Base-by-base conservation (phyloP, 1,139 yeast species). In the Candida pseudoviswanathii region DNA sequence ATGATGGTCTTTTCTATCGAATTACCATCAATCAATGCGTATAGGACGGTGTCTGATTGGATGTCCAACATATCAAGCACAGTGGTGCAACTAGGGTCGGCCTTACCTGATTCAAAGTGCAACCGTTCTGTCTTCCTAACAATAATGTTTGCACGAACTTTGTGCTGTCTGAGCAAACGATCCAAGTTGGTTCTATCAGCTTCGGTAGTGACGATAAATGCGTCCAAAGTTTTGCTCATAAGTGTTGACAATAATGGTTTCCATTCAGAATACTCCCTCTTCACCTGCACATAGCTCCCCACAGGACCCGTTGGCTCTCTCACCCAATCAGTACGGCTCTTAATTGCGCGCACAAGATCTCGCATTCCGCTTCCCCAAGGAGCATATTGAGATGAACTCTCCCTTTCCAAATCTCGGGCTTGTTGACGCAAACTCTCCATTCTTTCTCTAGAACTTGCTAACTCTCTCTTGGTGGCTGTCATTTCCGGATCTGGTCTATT, bases 301-400 rank as follows among this genome's bases (percentile, higher is more conserved):
- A 92, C 52, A 0, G 99, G 99, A 0, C 99, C 99, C n/a, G 88
- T 65, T 0, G 96, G 96, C 24, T 58, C 60, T 2, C 63, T 56
- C 22, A 71, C 73, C 76, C 80, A 88, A 70, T 47, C 61, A 32
- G 43, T 55, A 52, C 40, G 59, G 5, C 58, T 55, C 21, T 70
- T 60, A 9, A 89, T 80, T 1, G 70, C 80, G 1, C 59, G 55
- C 7, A 86, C 58, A 5, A 82, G 67, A 1, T 50, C 45, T 24
- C 64, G 68, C 66, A 84, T 76, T 0, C 56, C 51, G 22, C 44
- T 39, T 4, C 82, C 85, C 76, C 81, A 86, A 0, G 85, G 80
- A 3, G 70, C 63, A 50, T 61, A 73, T 44, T 63, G 62, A 50
- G 38, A 71, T 70, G 41, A 58, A 58, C 51, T 62, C 65, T 47